Conservation (phyloP, 768 basidiomycete species). For the Mycena rosella region DNA sequence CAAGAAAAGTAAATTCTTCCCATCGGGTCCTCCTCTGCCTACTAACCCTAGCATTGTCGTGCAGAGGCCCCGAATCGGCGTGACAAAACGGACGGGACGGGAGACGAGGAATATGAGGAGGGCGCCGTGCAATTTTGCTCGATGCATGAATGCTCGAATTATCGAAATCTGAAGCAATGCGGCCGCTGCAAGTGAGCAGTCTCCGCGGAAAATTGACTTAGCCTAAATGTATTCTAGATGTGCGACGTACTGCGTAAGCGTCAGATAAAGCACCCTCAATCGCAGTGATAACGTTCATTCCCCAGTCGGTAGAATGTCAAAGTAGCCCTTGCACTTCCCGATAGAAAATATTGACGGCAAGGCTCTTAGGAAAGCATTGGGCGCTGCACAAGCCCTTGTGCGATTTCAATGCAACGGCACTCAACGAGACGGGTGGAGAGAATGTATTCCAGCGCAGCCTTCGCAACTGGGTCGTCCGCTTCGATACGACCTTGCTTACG, state of each 20-base stretch:
- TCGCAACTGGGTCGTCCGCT: conserved; percentile 23
- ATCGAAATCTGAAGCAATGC: conserved; percentile 4
- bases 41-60: not conserved
- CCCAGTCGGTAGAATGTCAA: conserved; percentile 18
- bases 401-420: not conserved
- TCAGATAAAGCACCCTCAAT: too few species aligned
- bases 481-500: conserved; percentile 14
- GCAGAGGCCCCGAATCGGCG: conserved; percentile 4
- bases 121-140: conserved; percentile 1
- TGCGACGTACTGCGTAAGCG: too few species aligned
- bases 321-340: not conserved
- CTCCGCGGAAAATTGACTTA: too few species aligned
- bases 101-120: conserved; percentile 8
- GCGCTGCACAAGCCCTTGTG: conserved; percentile 24
- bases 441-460: conserved; percentile 20
- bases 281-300: too few species aligned
- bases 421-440: not conserved
- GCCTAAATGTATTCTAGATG: too few species aligned
- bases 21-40: too few species aligned
- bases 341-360: not conserved
- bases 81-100: conserved; percentile 10
- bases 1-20: too few species aligned
- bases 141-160: conserved; percentile 16
- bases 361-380: conserved; percentile 10
- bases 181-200: too few species aligned